Conservation (phyloP, 768 basidiomycete genomes). For the Amanita rimosa region DNA sequence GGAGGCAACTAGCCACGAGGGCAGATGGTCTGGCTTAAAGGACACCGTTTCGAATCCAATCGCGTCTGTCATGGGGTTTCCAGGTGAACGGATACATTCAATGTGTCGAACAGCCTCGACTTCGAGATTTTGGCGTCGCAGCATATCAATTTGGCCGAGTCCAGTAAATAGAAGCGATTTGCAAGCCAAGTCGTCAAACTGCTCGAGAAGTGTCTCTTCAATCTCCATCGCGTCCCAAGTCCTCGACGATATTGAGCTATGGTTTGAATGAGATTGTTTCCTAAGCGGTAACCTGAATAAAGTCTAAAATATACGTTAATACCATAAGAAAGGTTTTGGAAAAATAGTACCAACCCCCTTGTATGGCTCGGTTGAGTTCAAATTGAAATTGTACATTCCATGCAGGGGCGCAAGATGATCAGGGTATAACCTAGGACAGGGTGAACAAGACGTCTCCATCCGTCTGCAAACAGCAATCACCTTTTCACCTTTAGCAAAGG, state of each 20-base stretch:
- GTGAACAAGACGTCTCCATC: not conserved
- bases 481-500: conserved; percentile 23
- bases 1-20: not conserved
- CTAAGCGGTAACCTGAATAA: conserved; percentile 36
- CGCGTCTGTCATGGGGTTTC: not conserved
- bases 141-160: conserved; percentile 18
- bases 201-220: conserved; percentile 16
- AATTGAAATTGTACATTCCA: conserved; percentile 30
- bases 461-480: conserved; percentile 12
- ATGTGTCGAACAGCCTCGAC: conserved; percentile 14
- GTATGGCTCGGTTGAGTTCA: conserved; percentile 16
- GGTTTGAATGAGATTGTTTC: conserved; percentile 13
- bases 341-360: conserved; percentile 24
- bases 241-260: conserved; percentile 13
- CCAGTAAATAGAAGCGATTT: conserved; percentile 31
- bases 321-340: not conserved
- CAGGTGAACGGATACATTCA: conserved; percentile 11
- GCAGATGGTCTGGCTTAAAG: not conserved
- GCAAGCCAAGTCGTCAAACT: conserved; percentile 19
- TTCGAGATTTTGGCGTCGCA: conserved; percentile 11
- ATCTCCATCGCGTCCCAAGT: conserved; percentile 15
- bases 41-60: not conserved
- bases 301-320: conserved; percentile 19
- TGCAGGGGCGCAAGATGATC: conserved; percentile 28
- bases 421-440: conserved; percentile 23